Evolutionary conservation across 2,329 filamentous ascomycete species (phyloP).

Genomic region (Exophiala alcalophila): DNA sequence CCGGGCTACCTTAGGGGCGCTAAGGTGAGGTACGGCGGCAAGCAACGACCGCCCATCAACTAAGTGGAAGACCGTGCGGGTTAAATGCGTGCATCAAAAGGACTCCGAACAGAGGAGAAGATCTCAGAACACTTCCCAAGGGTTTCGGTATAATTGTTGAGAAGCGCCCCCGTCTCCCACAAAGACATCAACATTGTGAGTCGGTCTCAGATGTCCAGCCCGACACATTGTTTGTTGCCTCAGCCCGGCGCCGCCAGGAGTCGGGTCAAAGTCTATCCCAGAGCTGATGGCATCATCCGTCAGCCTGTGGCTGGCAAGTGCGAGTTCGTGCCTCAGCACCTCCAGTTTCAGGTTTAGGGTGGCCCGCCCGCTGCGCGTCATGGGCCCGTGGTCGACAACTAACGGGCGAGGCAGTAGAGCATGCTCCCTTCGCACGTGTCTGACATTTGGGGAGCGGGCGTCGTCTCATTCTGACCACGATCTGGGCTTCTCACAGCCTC

Average conservation of each 20-base stretch:
- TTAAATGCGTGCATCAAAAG: constrained; percentile 19
- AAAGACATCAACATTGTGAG: background rate
- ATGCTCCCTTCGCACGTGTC: too few relatives aligned
- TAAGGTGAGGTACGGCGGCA: constrained; percentile 21
- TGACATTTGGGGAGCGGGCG: too few relatives aligned
- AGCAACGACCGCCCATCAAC: constrained; percentile 3
- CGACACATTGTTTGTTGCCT: constrained; percentile 7
- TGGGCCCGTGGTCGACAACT: constrained; percentile 6
- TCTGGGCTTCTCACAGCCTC: too few relatives aligned
- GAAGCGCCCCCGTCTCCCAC: background rate
- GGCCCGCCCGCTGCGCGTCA: constrained; percentile 22
- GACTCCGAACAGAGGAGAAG: too few relatives aligned
- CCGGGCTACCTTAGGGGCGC: constrained; percentile 6
- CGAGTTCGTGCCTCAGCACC: constrained; percentile 7
- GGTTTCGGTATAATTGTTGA: too few relatives aligned
- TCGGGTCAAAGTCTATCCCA: constrained; percentile 1
- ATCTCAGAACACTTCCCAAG: too few relatives aligned
- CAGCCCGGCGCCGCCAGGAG: background rate
- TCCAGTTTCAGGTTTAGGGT: constrained; percentile 17
- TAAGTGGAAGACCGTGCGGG: background rate
- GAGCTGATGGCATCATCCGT: constrained; percentile 19
- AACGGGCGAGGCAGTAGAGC: too few relatives aligned
- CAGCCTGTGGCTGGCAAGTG: constrained; percentile 23
- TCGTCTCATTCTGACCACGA: too few relatives aligned
- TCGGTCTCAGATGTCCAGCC: constrained; percentile 8